Percentiles rank a stretch among this genome's conserved stretches.
phyloP scores from a whole-genome alignment of 805 yeast genomes.

The Saturnispora silvae region DNA sequence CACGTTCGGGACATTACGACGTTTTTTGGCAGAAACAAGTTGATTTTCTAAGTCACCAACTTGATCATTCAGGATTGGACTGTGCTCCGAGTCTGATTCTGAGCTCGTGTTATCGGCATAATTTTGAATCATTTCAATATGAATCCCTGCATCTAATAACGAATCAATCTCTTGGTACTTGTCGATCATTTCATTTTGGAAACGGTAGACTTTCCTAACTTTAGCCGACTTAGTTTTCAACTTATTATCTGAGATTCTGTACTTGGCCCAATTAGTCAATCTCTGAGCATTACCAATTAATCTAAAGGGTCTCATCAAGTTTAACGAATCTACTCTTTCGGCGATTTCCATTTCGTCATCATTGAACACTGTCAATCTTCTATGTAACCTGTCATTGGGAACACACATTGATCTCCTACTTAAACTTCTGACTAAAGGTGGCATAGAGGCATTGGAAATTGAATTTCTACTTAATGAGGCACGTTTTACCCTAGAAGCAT shows the following conservation, averaged over 20 bases:
- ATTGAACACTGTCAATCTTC: constrained; percentile 18
- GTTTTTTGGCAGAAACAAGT: not conserved
- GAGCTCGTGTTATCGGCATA: constrained; percentile 32
- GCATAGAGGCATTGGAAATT: not conserved
- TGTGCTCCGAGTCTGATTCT: constrained; percentile 17
- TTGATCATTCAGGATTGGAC: not conserved
- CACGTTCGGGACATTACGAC: constrained; percentile 17
- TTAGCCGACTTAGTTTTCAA: constrained; percentile 19
- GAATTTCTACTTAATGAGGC: not conserved
- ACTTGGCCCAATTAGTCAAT: constrained; percentile 32
- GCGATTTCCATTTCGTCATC: constrained; percentile 14
- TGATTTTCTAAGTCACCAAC: constrained; percentile 7
- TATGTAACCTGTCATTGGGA: constrained; percentile 4
- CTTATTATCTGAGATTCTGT: constrained; percentile 17
- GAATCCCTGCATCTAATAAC: constrained; percentile 61
- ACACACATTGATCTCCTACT: not conserved
- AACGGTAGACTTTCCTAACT: constrained; percentile 36
- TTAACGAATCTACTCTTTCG: constrained; percentile 23
- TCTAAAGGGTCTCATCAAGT: constrained; percentile 35
- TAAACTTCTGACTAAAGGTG: constrained; percentile 1
- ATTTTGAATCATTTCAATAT: constrained; percentile 49
- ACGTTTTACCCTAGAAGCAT: not conserved
- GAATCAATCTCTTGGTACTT: constrained; percentile 51
- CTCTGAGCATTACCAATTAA: constrained; percentile 34
- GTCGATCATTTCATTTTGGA: constrained; percentile 51